Base-by-base conservation (phyloP, 176 grass and related monocot species). In the Neostapfia colusana region DNA sequence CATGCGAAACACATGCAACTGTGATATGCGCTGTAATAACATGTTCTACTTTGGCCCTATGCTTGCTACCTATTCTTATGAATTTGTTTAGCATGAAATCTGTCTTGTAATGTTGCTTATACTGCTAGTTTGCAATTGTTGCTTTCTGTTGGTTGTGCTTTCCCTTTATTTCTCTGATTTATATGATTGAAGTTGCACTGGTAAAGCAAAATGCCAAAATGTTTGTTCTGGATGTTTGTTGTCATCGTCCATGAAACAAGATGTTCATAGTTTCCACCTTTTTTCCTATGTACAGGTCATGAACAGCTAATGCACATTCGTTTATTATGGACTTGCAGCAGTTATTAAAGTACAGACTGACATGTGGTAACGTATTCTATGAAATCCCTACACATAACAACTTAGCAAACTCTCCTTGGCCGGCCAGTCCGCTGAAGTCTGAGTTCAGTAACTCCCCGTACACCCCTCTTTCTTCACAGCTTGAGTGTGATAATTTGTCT, bases 291-390 rank as follows among this genome's bases (percentile, higher is more conserved):
- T 79, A 82, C 78, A 75, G 87, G 87, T 88, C 67, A 79, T 84
- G 75, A 84, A 84, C 68, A 80, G 79, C 85, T 90, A 79, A 84
- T 88, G 76, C 42, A 2, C 64, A 20, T 83, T 80, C 85, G 79
- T 77, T 63, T 91, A 92, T 82, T 87, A 98, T 98, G 95, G 89
- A 98, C 83, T 88, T 86, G 36, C 89, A 88, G 65, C 91, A 90
- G 85, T 48, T 94, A 31, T 85, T 92, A 1, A 90, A 96, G 64
- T 89, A 92, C 84, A 79, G 65, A 88, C 74, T 92, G 50, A 82
- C 78, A 14, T 43, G 82, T 50, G 78, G 78, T 81, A 83, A 93
- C 39, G 28, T 85, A 18, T 76, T 76, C 56, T 93, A 43, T 35
- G 65, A 83, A 88, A 77, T 83, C 46, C 84, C 85, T 72, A 66